phyloP scores from a whole-genome alignment of 441 rosid species.

The Erodium moschatum region DNA sequence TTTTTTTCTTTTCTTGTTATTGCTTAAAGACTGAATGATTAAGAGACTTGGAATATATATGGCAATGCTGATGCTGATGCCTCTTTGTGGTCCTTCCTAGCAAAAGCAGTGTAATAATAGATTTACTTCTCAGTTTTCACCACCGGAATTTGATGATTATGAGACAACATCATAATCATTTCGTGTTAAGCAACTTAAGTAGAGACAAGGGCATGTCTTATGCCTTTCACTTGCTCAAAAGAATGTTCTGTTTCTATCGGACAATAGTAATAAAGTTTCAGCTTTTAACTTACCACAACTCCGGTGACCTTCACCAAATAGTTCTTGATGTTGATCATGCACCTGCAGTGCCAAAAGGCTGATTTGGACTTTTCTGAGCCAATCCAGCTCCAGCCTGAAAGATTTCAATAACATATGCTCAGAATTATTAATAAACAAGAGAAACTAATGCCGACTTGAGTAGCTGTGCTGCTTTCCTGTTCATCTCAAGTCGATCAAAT shows the following conservation, averaged over 20 bases:
- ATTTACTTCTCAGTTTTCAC: neutral
- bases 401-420: too few relatives aligned
- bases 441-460: too few relatives aligned
- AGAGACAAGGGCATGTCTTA: neutral
- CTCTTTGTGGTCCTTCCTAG: conserved; percentile 26
- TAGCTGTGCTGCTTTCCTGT: too few relatives aligned
- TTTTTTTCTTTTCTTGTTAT: conserved; percentile 17
- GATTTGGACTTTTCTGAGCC: neutral
- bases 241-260: conserved; percentile 1
- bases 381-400: neutral
- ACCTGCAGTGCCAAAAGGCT: neutral
- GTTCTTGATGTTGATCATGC: conserved; percentile 4
- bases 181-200: neutral
- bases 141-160: neutral
- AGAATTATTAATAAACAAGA: too few relatives aligned
- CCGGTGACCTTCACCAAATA: neutral
- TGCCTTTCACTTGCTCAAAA: too few relatives aligned
- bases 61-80: conserved; percentile 19
- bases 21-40: conserved; percentile 29
- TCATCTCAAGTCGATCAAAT: too few relatives aligned
- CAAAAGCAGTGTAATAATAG: neutral
- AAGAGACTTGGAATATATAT: conserved; percentile 15
- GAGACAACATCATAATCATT: conserved; percentile 29
- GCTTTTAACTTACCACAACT: neutral
- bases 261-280: neutral